These are phyloP conservation scores for Monosporascus sp. DNA, from an alignment of 2,329 filamentous ascomycete genomes.

Conservation along the genomic window DNA sequence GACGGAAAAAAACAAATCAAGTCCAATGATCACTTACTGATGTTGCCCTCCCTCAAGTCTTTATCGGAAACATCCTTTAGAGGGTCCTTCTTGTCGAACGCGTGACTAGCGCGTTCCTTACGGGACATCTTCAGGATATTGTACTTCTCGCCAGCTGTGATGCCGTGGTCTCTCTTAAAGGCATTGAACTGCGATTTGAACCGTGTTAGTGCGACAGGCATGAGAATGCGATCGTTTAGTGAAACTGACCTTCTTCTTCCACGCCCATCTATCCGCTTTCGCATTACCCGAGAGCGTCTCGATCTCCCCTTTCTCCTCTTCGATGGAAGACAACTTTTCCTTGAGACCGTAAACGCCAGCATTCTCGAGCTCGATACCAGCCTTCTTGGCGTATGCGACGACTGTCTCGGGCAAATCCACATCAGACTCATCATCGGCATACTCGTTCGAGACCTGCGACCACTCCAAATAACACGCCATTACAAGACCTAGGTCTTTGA, in stretches of 20 bases:
- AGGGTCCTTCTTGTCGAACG: slow-evolving; percentile 16
- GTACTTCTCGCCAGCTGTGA: slow-evolving; percentile 12
- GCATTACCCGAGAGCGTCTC: slow-evolving; percentile 9
- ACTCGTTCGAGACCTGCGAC: slow-evolving; percentile 5
- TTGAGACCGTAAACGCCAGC: slow-evolving; percentile 9
- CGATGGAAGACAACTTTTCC: background rate
- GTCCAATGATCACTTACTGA: slow-evolving; percentile 12
- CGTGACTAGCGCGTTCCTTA: slow-evolving; percentile 11
- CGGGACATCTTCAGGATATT: slow-evolving; percentile 18
- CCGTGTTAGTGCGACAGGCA: background rate
- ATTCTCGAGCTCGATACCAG: slow-evolving; percentile 13
- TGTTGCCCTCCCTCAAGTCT: slow-evolving; percentile 12
- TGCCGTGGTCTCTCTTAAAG: slow-evolving; percentile 11
- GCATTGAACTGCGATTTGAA: slow-evolving; percentile 10
- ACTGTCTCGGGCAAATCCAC: slow-evolving; percentile 10
- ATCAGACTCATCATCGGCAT: slow-evolving; percentile 2
- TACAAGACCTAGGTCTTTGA: slow-evolving; percentile 15
- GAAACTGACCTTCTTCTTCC: slow-evolving; percentile 14
- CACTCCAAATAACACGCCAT: slow-evolving; percentile 15
- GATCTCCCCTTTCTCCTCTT: slow-evolving; percentile 4
- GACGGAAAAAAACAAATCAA: background rate
- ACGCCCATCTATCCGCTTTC: slow-evolving; percentile 15
- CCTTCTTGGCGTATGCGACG: slow-evolving; percentile 17
- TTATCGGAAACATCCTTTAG: slow-evolving; percentile 15
- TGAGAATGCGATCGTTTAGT: background rate